Percentiles rank a stretch among this genome's conserved stretches.
phyloP scores from a whole-genome alignment of 2,329 filamentous ascomycete genomes.

The Aspergillus vadensis region DNA sequence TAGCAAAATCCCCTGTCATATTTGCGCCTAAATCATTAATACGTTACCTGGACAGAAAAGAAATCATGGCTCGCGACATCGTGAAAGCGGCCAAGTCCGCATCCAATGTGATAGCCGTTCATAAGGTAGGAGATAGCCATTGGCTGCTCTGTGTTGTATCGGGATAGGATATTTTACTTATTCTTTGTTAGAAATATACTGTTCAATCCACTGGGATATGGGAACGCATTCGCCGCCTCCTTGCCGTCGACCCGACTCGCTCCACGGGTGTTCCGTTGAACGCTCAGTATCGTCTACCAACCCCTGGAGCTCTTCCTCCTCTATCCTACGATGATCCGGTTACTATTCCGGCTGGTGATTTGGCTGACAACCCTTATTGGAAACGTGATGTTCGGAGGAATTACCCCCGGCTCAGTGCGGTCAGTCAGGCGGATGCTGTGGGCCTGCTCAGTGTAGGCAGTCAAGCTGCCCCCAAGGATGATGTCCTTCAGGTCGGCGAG shows the following conservation, averaged over 20 bases:
- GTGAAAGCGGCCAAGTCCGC: slow-evolving; percentile 44
- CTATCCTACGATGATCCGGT: slow-evolving; percentile 77
- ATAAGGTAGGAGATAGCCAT: slow-evolving; percentile 33
- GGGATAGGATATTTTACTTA: background rate
- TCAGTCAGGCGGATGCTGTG: slow-evolving; percentile 83
- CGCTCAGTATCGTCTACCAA: slow-evolving; percentile 84
- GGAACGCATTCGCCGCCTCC: slow-evolving; percentile 74
- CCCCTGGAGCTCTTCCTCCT: slow-evolving; percentile 73
- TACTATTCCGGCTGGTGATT: slow-evolving; percentile 78
- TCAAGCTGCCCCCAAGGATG: slow-evolving; percentile 75
- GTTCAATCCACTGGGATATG: slow-evolving; percentile 87
- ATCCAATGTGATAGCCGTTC: slow-evolving; percentile 39
- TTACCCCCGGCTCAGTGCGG: slow-evolving; percentile 77
- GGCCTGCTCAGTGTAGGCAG: slow-evolving; percentile 83
- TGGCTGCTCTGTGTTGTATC: background rate
- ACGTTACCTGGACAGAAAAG: slow-evolving; percentile 24
- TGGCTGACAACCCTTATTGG: slow-evolving; percentile 94
- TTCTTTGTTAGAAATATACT: slow-evolving; percentile 78
- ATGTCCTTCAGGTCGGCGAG: slow-evolving; percentile 71
- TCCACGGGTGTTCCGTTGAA: slow-evolving; percentile 92
- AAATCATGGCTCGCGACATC: slow-evolving; percentile 39
- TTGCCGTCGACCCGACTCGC: slow-evolving; percentile 83
- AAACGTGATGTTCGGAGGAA: slow-evolving; percentile 83
- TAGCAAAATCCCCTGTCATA: background rate
- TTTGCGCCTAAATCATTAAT: slow-evolving; percentile 5